phyloP scores from a whole-genome alignment of 2,329 filamentous ascomycete genomes.

The Scorias spongiosa region DNA sequence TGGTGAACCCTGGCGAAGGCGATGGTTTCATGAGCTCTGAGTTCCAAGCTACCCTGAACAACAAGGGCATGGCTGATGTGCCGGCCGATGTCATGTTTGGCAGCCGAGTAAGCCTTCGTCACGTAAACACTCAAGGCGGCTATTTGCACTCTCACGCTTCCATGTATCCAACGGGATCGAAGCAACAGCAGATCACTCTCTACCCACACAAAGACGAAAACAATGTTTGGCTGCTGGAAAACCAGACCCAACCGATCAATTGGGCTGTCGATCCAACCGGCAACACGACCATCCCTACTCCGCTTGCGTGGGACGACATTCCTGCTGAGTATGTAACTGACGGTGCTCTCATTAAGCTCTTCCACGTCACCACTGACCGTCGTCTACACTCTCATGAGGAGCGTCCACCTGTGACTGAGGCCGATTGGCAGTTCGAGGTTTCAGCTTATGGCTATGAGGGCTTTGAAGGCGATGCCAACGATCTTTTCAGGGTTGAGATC shows the following conservation, averaged over 20 bases:
- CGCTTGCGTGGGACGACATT: conserved; percentile 66
- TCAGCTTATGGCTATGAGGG: conserved; percentile 96
- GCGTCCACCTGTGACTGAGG: conserved; percentile 70
- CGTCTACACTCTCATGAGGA: conserved; percentile 94
- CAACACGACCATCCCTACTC: conserved; percentile 64
- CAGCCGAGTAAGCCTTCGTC: conserved; percentile 70
- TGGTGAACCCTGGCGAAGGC: conserved; percentile 88
- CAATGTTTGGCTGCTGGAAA: conserved; percentile 88
- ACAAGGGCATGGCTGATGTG: conserved; percentile 89
- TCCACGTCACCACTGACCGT: conserved; percentile 69
- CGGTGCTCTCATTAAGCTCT: conserved; percentile 66
- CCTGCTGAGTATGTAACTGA: conserved; percentile 59
- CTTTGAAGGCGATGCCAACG: conserved; percentile 92
- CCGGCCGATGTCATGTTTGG: conserved; percentile 84
- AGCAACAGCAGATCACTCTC: conserved; percentile 95
- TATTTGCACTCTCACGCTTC: conserved; percentile 93
- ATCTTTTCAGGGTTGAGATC: conserved; percentile 89
- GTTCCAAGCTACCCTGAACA: conserved; percentile 94
- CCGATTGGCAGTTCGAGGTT: conserved; percentile 39
- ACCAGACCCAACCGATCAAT: conserved; percentile 78
- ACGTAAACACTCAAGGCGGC: conserved; percentile 93
- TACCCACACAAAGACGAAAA: conserved; percentile 99
- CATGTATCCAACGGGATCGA: conserved; percentile 95
- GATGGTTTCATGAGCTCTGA: conserved; percentile 99
- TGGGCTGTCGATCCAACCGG: conserved; percentile 20